These are phyloP conservation scores for Saccharomycopsis sp. DNA, from an alignment of 805 yeast genomes.

Conservation along the genomic window DNA sequence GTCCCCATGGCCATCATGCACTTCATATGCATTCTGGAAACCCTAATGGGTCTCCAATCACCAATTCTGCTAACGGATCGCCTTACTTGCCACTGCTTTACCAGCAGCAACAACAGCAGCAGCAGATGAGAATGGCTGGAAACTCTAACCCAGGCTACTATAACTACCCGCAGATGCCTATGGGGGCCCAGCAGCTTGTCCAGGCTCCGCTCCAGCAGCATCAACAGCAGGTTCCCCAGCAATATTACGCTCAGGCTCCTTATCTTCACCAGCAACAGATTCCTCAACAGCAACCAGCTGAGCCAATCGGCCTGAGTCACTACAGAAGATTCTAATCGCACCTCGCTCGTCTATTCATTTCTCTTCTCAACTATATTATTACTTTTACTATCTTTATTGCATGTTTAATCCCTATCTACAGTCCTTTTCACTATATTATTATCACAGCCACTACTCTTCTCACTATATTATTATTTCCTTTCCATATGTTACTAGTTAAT, in stretches of 20 bases:
- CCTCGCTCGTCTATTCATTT: not conserved
- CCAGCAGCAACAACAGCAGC: not conserved
- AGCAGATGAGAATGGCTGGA: not conserved
- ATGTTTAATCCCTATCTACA: not conserved
- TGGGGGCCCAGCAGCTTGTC: not conserved
- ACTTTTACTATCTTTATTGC: not conserved
- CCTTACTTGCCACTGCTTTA: not conserved
- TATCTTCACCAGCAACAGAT: slow-evolving; percentile 11
- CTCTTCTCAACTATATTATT: not conserved
- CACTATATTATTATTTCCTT: not conserved
- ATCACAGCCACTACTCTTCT: not conserved
- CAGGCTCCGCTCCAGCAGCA: not conserved
- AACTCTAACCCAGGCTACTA: not conserved
- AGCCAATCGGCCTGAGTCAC: not conserved
- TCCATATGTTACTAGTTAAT: not conserved
- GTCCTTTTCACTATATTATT: not conserved
- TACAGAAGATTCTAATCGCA: not conserved
- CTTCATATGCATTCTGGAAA: not conserved
- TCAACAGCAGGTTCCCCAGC: slow-evolving; percentile 1
- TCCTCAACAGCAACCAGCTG: slow-evolving; percentile 11
- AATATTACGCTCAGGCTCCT: not conserved
- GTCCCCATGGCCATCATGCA: slow-evolving; percentile 9
- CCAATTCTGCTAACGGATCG: not conserved
- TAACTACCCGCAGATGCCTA: not conserved
- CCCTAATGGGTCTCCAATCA: not conserved